A percentile compares a stretch with the other conserved stretches of the same genome.
Conservation (phyloP, 192 early-diverging fungal species). For the Chytriomyces sp. region DNA sequence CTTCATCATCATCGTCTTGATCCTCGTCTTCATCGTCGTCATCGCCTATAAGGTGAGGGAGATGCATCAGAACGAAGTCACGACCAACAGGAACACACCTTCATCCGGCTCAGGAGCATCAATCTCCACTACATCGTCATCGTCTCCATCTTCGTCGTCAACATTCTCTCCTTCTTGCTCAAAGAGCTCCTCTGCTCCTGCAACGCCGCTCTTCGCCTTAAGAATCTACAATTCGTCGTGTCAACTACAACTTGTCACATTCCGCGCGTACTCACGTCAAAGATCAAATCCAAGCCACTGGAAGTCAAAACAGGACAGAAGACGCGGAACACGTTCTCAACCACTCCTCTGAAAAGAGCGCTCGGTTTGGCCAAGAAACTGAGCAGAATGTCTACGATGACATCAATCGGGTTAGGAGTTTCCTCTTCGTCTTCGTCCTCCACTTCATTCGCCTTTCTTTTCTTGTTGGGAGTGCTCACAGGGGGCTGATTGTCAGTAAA, state of each 20-base stretch:
- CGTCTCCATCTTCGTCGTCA: constrained; percentile 54
- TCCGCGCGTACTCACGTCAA: constrained; percentile 62
- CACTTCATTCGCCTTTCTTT: constrained; percentile 23
- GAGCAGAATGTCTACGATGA: constrained; percentile 89
- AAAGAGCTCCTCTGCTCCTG: constrained; percentile 62
- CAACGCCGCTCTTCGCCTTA: constrained; percentile 53
- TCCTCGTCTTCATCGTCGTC: not conserved
- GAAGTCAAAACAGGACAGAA: constrained; percentile 78
- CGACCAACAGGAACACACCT: constrained; percentile 39
- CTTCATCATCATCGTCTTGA: constrained; percentile 7
- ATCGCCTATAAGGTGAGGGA: not conserved
- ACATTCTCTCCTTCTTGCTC: constrained; percentile 46
- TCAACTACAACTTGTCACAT: not conserved
- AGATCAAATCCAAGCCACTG: constrained; percentile 73
- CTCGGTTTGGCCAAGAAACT: constrained; percentile 86
- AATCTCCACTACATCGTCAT: constrained; percentile 44
- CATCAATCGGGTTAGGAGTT: constrained; percentile 82
- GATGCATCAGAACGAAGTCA: not conserved
- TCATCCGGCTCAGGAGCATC: constrained; percentile 55
- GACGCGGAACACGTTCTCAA: constrained; percentile 81
- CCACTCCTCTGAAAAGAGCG: constrained; percentile 68
- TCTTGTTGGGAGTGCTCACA: constrained; percentile 37
- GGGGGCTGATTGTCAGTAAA: constrained; percentile 48
- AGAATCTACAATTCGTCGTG: constrained; percentile 54
- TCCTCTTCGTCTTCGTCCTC: constrained; percentile 52